phyloP scores from a whole-genome alignment of 345 rosid genomes.

The Citrus reticulata region DNA sequence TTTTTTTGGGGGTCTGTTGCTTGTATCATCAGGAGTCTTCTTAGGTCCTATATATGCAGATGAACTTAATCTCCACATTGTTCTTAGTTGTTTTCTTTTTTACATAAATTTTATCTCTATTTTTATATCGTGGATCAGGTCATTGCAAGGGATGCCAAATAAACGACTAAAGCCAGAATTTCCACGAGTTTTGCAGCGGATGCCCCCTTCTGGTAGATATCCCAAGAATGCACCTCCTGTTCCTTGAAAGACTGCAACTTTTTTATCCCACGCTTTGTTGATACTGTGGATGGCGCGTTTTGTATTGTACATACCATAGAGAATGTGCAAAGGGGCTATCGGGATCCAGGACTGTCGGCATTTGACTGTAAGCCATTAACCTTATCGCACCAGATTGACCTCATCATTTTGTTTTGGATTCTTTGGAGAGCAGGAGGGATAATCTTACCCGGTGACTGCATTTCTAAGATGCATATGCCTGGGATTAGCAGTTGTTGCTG shows the following conservation, averaged over 20 bases:
- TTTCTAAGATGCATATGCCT: neutral
- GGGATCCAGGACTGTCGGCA: neutral
- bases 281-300: neutral
- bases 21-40: neutral
- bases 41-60: neutral
- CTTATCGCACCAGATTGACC: neutral
- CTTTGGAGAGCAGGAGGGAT: neutral
- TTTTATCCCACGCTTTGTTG: neutral
- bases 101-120: neutral
- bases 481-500: neutral
- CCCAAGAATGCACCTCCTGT: constrained; percentile 54
- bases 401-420: neutral
- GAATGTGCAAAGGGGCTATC: neutral
- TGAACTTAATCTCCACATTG: neutral
- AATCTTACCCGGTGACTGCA: neutral
- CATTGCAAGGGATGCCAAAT: constrained; percentile 55
- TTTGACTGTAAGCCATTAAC: neutral
- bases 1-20: neutral
- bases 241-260: constrained; percentile 31
- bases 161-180: constrained; percentile 78
- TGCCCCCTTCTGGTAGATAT: constrained; percentile 79
- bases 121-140: constrained; percentile 33
- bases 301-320: constrained; percentile 10
- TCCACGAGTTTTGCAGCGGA: constrained; percentile 57
- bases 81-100: neutral